Evolutionary conservation across 2,329 filamentous ascomycete species (phyloP).

Genomic region (Cladophialophora chaetospira): DNA sequence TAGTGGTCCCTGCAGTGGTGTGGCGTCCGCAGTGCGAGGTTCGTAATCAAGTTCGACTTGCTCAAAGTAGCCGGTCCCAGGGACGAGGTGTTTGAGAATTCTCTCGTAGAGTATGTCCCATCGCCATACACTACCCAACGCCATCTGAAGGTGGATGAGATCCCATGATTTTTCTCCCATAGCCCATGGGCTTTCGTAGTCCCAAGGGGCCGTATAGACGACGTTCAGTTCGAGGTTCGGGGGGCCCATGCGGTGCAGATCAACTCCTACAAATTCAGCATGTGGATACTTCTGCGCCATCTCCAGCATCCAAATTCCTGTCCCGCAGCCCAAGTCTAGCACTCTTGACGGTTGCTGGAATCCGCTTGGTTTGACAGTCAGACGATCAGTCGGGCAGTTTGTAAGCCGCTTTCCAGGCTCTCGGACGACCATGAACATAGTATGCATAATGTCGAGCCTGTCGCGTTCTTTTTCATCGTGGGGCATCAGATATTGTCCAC

Average conservation of each 20-base stretch:
- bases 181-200: conserved; percentile 77
- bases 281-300: conserved; percentile 69
- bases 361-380: conserved; percentile 7
- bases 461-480: conserved; percentile 78
- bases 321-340: conserved; percentile 76
- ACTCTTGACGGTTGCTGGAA: conserved; percentile 45
- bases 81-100: conserved; percentile 71
- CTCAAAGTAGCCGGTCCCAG: conserved; percentile 75
- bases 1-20: conserved; percentile 49
- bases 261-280: conserved; percentile 63
- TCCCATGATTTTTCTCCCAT: conserved; percentile 71
- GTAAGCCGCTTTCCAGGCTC: conserved; percentile 44
- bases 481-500: conserved; percentile 72
- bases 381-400: conserved; percentile 38
- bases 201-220: conserved; percentile 66
- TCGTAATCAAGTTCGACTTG: conserved; percentile 86
- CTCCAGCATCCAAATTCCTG: conserved; percentile 88
- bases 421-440: conserved; percentile 69
- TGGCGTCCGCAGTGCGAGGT: conserved; percentile 70
- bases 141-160: conserved; percentile 78
- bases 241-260: conserved; percentile 62
- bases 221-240: conserved; percentile 70
- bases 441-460: conserved; percentile 79
- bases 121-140: conserved; percentile 73
- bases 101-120: conserved; percentile 76